Evolutionary conservation across 1,284 basidiomycete genomes (phyloP).

Genomic region (Boletus smithii): DNA sequence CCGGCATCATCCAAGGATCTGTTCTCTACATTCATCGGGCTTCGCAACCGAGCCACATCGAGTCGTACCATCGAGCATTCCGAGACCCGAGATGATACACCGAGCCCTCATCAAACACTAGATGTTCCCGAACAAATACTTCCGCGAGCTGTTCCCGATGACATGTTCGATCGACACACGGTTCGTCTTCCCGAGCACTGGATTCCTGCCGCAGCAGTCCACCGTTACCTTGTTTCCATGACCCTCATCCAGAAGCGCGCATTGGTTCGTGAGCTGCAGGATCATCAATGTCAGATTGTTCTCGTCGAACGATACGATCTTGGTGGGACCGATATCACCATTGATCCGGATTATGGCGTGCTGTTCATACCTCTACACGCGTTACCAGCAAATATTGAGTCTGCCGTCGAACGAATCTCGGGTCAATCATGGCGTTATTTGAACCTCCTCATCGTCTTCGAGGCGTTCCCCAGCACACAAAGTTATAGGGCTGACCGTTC

Average conservation of each 20-base stretch:
- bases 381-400: conserved; percentile 50
- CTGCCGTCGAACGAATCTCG: conserved; percentile 36
- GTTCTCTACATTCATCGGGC: conserved; percentile 25
- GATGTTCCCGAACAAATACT: conserved; percentile 13
- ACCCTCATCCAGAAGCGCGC: conserved; percentile 62
- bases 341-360: conserved; percentile 56
- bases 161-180: conserved; percentile 49
- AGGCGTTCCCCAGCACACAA: conserved; percentile 54
- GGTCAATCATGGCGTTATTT: conserved; percentile 55
- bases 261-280: conserved; percentile 49
- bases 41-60: conserved; percentile 22
- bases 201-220: conserved; percentile 37
- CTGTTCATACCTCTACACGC: conserved; percentile 53
- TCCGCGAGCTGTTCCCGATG: conserved; percentile 35
- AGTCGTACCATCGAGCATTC: conserved; percentile 9
- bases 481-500: conserved; percentile 23
- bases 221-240: conserved; percentile 66
- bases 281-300: conserved; percentile 44
- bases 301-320: conserved; percentile 61
- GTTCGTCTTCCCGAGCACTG: conserved; percentile 41
- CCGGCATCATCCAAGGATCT: conserved; percentile 28
- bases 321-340: conserved; percentile 51
- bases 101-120: conserved; percentile 11
- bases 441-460: conserved; percentile 56
- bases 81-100: conserved; percentile 26